Percentiles rank a stretch among this genome's conserved stretches.
These are phyloP conservation scores for Sporobolomyces phaffii DNA, from an alignment of 768 basidiomycete species.

Conservation along the genomic window DNA sequence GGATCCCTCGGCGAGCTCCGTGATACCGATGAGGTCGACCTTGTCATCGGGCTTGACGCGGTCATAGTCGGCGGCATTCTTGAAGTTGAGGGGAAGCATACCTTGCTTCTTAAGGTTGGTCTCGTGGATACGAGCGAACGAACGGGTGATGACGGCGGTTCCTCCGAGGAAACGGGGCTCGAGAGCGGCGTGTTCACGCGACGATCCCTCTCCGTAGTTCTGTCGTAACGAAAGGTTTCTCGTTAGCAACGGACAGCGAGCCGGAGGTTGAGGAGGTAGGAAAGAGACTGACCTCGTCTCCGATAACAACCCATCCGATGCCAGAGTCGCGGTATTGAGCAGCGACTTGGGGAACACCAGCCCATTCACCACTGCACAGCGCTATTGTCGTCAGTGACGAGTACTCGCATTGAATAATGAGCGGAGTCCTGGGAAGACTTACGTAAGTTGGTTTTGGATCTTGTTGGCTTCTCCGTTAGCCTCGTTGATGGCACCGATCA, in stretches of 20 bases:
- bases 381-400: too few species aligned
- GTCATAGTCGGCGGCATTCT: slow-evolving; percentile 82
- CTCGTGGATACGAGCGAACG: slow-evolving; percentile 57
- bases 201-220: slow-evolving; percentile 96
- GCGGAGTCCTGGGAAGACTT: not conserved
- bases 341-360: slow-evolving; percentile 74
- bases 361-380: slow-evolving; percentile 77
- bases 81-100: slow-evolving; percentile 67
- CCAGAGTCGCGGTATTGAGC: slow-evolving; percentile 81
- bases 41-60: slow-evolving; percentile 79
- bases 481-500: slow-evolving; percentile 77
- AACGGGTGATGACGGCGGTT: slow-evolving; percentile 63
- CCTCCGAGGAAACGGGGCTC: slow-evolving; percentile 65
- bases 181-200: slow-evolving; percentile 92
- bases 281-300: slow-evolving; percentile 48
- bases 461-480: slow-evolving; percentile 96
- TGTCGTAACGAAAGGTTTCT: slow-evolving; percentile 9
- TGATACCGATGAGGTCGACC: slow-evolving; percentile 81
- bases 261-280: not conserved
- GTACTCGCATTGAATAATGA: too few species aligned
- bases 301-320: slow-evolving; percentile 95
- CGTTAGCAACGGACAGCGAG: too few species aligned
- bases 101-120: slow-evolving; percentile 80
- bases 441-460: slow-evolving; percentile 56
- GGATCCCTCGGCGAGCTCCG: slow-evolving; percentile 84